Evolutionary conservation across 345 rosid species (phyloP).

Genomic region (Physaria fendleri): DNA sequence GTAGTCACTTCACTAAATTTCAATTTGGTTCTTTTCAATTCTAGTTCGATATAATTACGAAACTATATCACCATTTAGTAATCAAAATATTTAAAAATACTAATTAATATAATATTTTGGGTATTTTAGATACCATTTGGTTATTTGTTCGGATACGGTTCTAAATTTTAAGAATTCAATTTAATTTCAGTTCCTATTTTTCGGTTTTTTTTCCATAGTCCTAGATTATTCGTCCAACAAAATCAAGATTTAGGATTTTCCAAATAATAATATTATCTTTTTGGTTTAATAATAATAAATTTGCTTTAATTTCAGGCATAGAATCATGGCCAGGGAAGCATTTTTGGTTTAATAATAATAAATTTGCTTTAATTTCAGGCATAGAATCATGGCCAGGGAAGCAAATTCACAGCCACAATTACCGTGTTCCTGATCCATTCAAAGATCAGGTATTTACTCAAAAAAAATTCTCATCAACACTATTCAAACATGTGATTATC

Average conservation of each 20-base stretch:
- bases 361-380: neutral
- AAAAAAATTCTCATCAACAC: neutral
- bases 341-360: neutral
- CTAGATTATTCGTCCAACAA: neutral
- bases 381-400: constrained; percentile 74
- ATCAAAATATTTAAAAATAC: too few relatives aligned
- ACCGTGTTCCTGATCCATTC: constrained; percentile 59
- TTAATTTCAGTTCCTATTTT: too few relatives aligned
- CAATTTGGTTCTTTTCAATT: too few relatives aligned
- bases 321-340: constrained; percentile 86
- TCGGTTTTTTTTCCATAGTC: too few relatives aligned
- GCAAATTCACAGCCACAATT: constrained; percentile 87
- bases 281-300: neutral
- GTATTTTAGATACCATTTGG: too few relatives aligned
- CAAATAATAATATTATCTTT: too few relatives aligned
- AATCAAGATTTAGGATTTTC: neutral
- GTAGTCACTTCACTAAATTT: too few relatives aligned
- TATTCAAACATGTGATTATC: neutral
- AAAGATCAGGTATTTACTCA: constrained; percentile 48
- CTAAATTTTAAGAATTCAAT: too few relatives aligned
- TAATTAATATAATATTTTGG: too few relatives aligned
- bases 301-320: constrained; percentile 11
- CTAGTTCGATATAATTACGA: too few relatives aligned
- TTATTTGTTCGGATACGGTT: too few relatives aligned
- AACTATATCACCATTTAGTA: too few relatives aligned